A percentile compares a stretch with the other conserved stretches of the same genome.
These are phyloP conservation scores for Pulveroboletus sp. DNA, from an alignment of 768 basidiomycete species.

Conservation along the genomic window DNA sequence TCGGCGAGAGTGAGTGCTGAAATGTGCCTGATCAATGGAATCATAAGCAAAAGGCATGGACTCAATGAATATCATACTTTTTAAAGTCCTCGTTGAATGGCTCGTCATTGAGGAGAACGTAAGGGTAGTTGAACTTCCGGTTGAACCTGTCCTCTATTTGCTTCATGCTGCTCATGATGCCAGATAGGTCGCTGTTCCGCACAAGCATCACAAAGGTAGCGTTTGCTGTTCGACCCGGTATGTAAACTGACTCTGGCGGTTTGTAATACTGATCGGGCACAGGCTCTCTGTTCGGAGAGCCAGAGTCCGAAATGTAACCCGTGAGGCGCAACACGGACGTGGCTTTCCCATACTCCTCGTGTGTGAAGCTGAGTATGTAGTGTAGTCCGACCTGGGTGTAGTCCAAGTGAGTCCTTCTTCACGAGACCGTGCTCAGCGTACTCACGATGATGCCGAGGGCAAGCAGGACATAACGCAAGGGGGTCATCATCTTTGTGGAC, in stretches of 20 bases:
- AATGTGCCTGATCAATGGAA: conserved; percentile 25
- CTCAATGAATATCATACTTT: conserved; percentile 33
- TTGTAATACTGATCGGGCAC: conserved; percentile 57
- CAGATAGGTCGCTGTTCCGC: conserved; percentile 58
- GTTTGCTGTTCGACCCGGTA: conserved; percentile 63
- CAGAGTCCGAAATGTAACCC: conserved; percentile 18
- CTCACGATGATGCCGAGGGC: conserved; percentile 45
- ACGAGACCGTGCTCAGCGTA: background rate
- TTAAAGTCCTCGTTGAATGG: conserved; percentile 76
- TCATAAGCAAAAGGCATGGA: conserved; percentile 3
- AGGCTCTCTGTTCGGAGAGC: conserved; percentile 52
- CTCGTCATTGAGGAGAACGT: conserved; percentile 85
- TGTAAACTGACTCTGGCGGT: conserved; percentile 31
- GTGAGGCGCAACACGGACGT: conserved; percentile 35
- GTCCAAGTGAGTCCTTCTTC: conserved; percentile 7
- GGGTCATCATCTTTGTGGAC: conserved; percentile 47
- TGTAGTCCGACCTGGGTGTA: conserved; percentile 34
- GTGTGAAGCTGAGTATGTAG: conserved; percentile 40
- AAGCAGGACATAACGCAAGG: conserved; percentile 53
- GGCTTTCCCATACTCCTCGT: conserved; percentile 39
- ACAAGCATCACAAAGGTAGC: conserved; percentile 81
- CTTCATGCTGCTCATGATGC: conserved; percentile 58
- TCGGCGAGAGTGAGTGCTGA: conserved; percentile 25
- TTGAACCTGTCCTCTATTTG: conserved; percentile 90
- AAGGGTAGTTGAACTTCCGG: conserved; percentile 71